phyloP scores from a whole-genome alignment of 2,329 filamentous ascomycete species.

The Penicillium sp. region DNA sequence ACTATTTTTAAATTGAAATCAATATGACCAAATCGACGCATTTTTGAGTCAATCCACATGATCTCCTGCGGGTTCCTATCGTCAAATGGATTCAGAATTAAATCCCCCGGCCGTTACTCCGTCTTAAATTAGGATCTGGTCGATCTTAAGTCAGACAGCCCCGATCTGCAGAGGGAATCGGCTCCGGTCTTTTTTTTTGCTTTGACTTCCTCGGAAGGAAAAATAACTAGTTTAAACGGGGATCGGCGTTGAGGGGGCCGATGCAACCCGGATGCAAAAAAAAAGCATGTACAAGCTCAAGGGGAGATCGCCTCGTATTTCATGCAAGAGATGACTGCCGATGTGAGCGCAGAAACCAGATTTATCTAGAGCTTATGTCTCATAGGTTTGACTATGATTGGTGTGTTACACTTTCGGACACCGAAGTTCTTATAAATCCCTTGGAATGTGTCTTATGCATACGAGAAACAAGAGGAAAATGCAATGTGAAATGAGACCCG shows the following conservation, averaged over 20 bases:
- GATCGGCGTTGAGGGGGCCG: conserved; percentile 1
- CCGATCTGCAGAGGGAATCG: background rate
- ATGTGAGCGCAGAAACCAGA: background rate
- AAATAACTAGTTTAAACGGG: background rate
- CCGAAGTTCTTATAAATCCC: background rate
- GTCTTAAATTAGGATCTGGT: background rate
- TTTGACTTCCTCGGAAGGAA: background rate
- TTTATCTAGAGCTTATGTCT: background rate
- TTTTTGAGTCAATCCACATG: background rate
- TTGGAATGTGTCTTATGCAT: conserved; percentile 1
- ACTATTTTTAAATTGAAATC: background rate
- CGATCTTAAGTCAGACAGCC: background rate
- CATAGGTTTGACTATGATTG: background rate
- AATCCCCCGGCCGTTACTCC: background rate
- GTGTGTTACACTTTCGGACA: background rate
- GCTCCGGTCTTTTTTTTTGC: background rate
- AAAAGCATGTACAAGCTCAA: background rate
- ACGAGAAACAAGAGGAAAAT: background rate
- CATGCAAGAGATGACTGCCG: background rate
- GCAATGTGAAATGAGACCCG: background rate
- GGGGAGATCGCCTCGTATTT: background rate
- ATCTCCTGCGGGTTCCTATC: background rate
- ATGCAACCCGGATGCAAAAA: background rate
- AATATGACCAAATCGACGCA: background rate
- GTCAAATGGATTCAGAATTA: background rate